Evolutionary conservation across 352 stramenopile genomes (phyloP).

Genomic region (Pythium oligandrum): DNA sequence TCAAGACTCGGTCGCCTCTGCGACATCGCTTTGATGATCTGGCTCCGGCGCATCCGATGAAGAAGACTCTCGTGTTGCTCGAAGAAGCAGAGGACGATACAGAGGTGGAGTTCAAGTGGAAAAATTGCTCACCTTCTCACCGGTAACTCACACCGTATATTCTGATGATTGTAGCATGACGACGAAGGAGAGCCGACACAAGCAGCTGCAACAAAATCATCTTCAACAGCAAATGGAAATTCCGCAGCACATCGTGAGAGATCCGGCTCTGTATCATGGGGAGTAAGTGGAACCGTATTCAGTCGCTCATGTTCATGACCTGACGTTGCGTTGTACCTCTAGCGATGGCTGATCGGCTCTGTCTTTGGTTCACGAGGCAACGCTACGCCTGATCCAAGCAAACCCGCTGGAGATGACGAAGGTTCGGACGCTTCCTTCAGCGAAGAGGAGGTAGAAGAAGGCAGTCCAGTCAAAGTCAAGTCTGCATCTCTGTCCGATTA

Average conservation of each 20-base stretch:
- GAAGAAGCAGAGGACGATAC: slow-evolving; percentile 28
- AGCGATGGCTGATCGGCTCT: slow-evolving; percentile 20
- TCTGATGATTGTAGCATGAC: too few relatives aligned
- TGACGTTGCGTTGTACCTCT: not conserved
- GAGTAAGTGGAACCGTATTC: not conserved
- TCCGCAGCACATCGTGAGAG: too few relatives aligned
- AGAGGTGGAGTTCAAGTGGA: not conserved
- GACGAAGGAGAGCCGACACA: too few relatives aligned
- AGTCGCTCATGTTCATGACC: too few relatives aligned
- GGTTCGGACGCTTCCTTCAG: slow-evolving; percentile 10
- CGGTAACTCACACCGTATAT: too few relatives aligned
- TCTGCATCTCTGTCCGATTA: slow-evolving; percentile 3
- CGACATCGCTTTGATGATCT: slow-evolving; percentile 68
- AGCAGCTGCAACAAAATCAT: too few relatives aligned
- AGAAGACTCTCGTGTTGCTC: slow-evolving; percentile 35
- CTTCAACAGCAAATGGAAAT: too few relatives aligned
- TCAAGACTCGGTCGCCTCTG: slow-evolving; percentile 56
- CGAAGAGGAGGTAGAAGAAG: slow-evolving; percentile 16
- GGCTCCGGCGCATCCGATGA: slow-evolving; percentile 41
- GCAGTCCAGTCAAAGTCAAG: slow-evolving; percentile 1
- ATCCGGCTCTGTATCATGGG: not conserved
- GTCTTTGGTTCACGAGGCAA: slow-evolving; percentile 9
- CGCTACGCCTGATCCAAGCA: not conserved
- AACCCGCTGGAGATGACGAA: slow-evolving; percentile 4
- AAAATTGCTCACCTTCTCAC: too few relatives aligned